These are phyloP conservation scores for Pistacia integerrima DNA, from an alignment of 345 rosid genomes.

Conservation along the genomic window DNA sequence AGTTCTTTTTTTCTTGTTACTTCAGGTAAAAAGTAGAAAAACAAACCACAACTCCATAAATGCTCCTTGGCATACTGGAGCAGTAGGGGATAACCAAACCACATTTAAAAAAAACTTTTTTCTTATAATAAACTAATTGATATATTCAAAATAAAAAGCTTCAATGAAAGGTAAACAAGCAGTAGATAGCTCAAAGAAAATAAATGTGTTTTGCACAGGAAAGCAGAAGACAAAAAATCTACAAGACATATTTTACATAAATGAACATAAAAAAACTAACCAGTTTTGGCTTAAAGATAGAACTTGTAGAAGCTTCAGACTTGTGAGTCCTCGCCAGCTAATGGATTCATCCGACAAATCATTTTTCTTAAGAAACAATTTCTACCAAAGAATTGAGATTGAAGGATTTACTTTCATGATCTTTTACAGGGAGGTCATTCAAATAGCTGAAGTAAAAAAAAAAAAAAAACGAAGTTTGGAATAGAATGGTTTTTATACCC, in stretches of 20 bases:
- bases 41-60: too few species aligned
- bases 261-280: conserved; percentile 41
- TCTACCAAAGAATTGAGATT: conserved; percentile 47
- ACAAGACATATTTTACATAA: not conserved
- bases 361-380: conserved; percentile 62
- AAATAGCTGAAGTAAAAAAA: not conserved
- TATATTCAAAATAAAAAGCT: too few species aligned
- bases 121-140: too few species aligned
- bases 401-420: not conserved
- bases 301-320: conserved; percentile 56
- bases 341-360: conserved; percentile 62
- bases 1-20: not conserved
- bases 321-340: conserved; percentile 66
- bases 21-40: not conserved
- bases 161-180: not conserved
- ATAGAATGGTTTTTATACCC: conserved; percentile 35
- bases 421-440: not conserved
- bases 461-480: too few species aligned
- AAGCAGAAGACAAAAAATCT: not conserved
- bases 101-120: too few species aligned
- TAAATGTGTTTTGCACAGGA: not conserved
- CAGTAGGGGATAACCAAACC: too few species aligned
- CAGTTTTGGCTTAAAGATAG: conserved; percentile 67
- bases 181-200: too few species aligned
- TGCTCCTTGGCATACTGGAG: too few species aligned